phyloP scores from a whole-genome alignment of 2,329 filamentous ascomycete genomes.

The Arthrinium puccinioides region DNA sequence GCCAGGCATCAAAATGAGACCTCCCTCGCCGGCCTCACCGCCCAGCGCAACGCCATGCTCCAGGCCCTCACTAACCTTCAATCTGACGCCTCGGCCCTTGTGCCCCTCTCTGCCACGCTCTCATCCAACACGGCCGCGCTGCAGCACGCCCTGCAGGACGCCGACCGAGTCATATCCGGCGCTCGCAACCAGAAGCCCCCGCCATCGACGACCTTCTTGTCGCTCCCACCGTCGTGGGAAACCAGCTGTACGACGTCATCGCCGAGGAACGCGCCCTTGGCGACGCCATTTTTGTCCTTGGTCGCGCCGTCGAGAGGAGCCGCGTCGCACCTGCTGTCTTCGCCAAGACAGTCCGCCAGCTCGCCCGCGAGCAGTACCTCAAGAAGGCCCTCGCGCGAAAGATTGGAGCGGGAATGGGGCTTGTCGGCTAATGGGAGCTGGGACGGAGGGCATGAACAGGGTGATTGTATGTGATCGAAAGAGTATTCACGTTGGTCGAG shows the following conservation, averaged over 20 bases:
- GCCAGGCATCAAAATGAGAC: conserved; percentile 66
- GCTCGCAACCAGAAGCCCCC: conserved; percentile 61
- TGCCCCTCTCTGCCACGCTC: conserved; percentile 63
- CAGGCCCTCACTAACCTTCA: conserved; percentile 63
- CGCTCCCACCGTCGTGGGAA: conserved; percentile 87
- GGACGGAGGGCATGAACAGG: no score
- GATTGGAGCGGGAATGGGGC: conserved; percentile 69
- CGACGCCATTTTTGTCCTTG: conserved; percentile 79
- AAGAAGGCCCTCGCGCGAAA: conserved; percentile 77
- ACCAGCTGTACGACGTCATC: conserved; percentile 83
- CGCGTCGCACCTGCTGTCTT: conserved; percentile 66
- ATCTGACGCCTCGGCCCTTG: conserved; percentile 64
- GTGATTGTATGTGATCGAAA: no score
- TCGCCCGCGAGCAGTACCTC: conserved; percentile 75
- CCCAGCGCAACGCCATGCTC: conserved; percentile 73
- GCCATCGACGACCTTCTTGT: conserved; percentile 86
- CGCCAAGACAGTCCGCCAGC: conserved; percentile 65
- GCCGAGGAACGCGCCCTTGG: conserved; percentile 83
- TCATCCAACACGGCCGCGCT: conserved; percentile 73
- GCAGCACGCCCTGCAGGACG: conserved; percentile 67
- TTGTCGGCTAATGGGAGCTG: conserved; percentile 38
- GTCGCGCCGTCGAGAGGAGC: conserved; percentile 66
- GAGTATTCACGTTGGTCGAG: no score
- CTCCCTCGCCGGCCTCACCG: conserved; percentile 66
- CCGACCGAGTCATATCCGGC: conserved; percentile 68